These are phyloP conservation scores for Plantago lanceolata DNA, from an alignment of 305 asterid genomes.

Conservation along the genomic window DNA sequence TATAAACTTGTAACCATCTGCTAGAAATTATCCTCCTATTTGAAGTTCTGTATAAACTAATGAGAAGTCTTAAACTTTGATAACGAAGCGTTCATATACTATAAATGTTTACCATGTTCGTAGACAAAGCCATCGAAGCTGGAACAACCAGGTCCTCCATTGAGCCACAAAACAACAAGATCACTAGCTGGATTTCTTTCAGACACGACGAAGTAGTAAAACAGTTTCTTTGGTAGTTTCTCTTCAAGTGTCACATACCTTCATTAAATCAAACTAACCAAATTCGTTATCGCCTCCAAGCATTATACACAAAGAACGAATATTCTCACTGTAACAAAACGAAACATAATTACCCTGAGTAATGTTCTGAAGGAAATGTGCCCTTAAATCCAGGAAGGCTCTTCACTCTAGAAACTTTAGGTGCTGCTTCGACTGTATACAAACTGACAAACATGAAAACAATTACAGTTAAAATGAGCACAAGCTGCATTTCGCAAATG, in stretches of 20 bases:
- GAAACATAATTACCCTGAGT: slow-evolving; percentile 40
- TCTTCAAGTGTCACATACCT: slow-evolving; percentile 44
- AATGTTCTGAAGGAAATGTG: slow-evolving; percentile 56
- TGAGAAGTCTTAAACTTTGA: not conserved
- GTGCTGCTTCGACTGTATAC: slow-evolving; percentile 36
- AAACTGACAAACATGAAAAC: slow-evolving; percentile 29
- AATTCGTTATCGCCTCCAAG: not conserved
- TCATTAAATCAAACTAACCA: not conserved
- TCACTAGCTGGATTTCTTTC: slow-evolving; percentile 42
- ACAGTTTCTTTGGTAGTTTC: slow-evolving; percentile 37
- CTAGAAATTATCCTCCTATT: too few relatives aligned
- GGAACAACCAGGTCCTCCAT: slow-evolving; percentile 71
- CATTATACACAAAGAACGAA: not conserved
- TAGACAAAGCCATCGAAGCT: slow-evolving; percentile 69
- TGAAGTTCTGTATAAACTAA: too few relatives aligned
- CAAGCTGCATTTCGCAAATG: slow-evolving; percentile 14
- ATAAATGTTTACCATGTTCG: slow-evolving; percentile 41
- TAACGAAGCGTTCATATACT: not conserved
- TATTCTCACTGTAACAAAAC: not conserved
- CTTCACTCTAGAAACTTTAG: slow-evolving; percentile 31
- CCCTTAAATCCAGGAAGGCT: slow-evolving; percentile 54
- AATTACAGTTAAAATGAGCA: slow-evolving; percentile 17
- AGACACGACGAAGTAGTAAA: slow-evolving; percentile 52
- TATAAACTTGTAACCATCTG: too few relatives aligned
- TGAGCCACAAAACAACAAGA: slow-evolving; percentile 63